These are phyloP conservation scores for Cephaloascus albidus DNA, from an alignment of 805 yeast genomes.

Conservation along the genomic window DNA sequence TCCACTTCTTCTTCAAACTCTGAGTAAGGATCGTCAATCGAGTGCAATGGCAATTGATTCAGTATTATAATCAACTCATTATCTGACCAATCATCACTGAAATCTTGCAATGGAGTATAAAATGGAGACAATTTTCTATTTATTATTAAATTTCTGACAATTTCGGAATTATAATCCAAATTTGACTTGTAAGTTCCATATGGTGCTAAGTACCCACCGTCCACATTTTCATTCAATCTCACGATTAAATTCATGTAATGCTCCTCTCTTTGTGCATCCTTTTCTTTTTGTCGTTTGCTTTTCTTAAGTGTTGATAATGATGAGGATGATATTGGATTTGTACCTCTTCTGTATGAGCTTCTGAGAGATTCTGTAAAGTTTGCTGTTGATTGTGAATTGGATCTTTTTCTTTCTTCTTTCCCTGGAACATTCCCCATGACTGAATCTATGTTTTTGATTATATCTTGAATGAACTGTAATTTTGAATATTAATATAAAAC, in stretches of 20 bases:
- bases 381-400: constrained; percentile 1
- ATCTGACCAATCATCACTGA: constrained; percentile 62
- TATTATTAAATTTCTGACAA: constrained; percentile 64
- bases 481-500: no score
- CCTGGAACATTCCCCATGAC: constrained; percentile 44
- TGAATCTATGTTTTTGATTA: no score
- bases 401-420: constrained; percentile 22
- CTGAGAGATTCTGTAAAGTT: constrained; percentile 1
- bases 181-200: constrained; percentile 78
- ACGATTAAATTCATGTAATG: constrained; percentile 54
- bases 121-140: constrained; percentile 80
- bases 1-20: constrained; percentile 43
- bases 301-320: constrained; percentile 11
- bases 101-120: constrained; percentile 81
- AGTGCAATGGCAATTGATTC: constrained; percentile 46
- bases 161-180: constrained; percentile 61
- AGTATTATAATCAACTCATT: constrained; percentile 47
- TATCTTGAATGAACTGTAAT: no score
- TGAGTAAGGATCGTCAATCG: constrained; percentile 35
- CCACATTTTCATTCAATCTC: constrained; percentile 61
- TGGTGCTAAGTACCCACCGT: constrained; percentile 92
- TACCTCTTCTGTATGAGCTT: constrained; percentile 1
- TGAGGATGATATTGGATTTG: background rate
- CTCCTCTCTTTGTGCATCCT: constrained; percentile 38
- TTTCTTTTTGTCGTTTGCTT: constrained; percentile 41